Evolutionary conservation across 2,329 filamentous ascomycete species (phyloP).

Genomic region (Pleoardoris graminearum): DNA sequence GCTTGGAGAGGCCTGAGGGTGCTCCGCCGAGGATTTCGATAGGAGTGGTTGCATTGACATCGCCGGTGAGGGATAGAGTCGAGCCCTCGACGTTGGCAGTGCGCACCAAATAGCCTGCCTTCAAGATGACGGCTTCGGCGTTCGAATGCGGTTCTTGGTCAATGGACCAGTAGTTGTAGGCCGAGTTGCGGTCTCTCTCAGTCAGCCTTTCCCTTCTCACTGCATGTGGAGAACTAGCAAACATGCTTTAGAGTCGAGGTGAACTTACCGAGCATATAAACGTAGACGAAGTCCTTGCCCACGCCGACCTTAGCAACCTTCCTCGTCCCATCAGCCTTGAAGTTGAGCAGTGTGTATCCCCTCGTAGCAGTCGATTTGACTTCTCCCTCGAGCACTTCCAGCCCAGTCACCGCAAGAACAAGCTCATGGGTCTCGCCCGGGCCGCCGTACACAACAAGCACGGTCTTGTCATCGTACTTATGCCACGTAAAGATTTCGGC

Average conservation of each 20-base stretch:
- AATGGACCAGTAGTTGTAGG: conserved; percentile 71
- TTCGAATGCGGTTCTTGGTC: conserved; percentile 47
- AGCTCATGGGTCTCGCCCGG: conserved; percentile 66
- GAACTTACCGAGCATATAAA: conserved; percentile 60
- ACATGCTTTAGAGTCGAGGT: not conserved
- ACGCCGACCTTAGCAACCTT: conserved; percentile 55
- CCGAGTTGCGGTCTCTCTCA: conserved; percentile 61
- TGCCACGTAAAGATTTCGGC: conserved; percentile 72
- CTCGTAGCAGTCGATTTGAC: conserved; percentile 44
- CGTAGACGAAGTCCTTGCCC: conserved; percentile 50
- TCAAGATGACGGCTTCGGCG: conserved; percentile 57
- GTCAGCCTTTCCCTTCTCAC: conserved; percentile 12
- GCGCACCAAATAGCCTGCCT: conserved; percentile 67
- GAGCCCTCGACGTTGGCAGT: conserved; percentile 60
- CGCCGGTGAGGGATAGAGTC: conserved; percentile 67
- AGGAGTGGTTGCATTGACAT: conserved; percentile 70
- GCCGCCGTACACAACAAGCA: conserved; percentile 67
- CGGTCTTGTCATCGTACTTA: conserved; percentile 61
- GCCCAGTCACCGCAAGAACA: conserved; percentile 49
- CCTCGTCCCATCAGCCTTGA: conserved; percentile 58
- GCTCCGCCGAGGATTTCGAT: conserved; percentile 70
- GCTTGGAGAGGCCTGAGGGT: conserved; percentile 53
- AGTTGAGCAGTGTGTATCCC: conserved; percentile 57
- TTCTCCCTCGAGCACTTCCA: conserved; percentile 48
- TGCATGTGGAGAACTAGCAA: not conserved